Conservation (phyloP, 352 stramenopile genomes). For the Pythium inflatum region DNA sequence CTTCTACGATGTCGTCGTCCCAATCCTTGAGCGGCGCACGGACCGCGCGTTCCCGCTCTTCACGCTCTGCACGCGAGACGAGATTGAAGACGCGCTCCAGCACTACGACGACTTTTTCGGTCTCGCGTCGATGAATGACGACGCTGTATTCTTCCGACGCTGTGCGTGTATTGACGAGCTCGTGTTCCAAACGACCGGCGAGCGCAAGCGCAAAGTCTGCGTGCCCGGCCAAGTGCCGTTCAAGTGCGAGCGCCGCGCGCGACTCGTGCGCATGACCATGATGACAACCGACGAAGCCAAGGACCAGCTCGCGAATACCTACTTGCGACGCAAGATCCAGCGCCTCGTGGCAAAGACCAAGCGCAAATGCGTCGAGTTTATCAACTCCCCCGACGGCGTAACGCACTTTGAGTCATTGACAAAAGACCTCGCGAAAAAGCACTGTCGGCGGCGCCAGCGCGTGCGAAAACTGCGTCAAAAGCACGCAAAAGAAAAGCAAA, state of each 20-base stretch:
- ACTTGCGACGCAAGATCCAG: constrained; percentile 53
- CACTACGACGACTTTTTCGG: constrained; percentile 70
- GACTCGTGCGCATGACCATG: constrained; percentile 64
- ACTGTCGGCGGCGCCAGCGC: constrained; percentile 40
- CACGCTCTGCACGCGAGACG: constrained; percentile 39
- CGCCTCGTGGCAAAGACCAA: constrained; percentile 57
- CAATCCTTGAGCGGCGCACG: constrained; percentile 43
- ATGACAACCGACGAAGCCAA: constrained; percentile 66
- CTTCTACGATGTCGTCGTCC: constrained; percentile 53
- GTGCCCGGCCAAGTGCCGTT: constrained; percentile 45
- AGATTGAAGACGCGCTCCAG: constrained; percentile 58
- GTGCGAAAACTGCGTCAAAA: constrained; percentile 47
- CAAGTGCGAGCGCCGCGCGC: constrained; percentile 47
- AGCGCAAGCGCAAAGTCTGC: constrained; percentile 50
- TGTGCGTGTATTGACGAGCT: constrained; percentile 58
- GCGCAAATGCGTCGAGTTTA: constrained; percentile 60
- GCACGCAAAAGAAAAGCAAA: constrained; percentile 34
- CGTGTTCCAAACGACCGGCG: constrained; percentile 25
- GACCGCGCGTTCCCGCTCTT: constrained; percentile 28
- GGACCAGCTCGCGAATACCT: constrained; percentile 63
- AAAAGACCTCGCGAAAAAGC: constrained; percentile 34
- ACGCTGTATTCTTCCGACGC: constrained; percentile 39
- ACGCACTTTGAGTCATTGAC: constrained; percentile 56
- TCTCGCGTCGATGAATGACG: constrained; percentile 34
- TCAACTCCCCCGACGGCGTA: constrained; percentile 58